Base-by-base conservation (phyloP, 2,329 filamentous ascomycete species). In the Thermoascus crustaceus region DNA sequence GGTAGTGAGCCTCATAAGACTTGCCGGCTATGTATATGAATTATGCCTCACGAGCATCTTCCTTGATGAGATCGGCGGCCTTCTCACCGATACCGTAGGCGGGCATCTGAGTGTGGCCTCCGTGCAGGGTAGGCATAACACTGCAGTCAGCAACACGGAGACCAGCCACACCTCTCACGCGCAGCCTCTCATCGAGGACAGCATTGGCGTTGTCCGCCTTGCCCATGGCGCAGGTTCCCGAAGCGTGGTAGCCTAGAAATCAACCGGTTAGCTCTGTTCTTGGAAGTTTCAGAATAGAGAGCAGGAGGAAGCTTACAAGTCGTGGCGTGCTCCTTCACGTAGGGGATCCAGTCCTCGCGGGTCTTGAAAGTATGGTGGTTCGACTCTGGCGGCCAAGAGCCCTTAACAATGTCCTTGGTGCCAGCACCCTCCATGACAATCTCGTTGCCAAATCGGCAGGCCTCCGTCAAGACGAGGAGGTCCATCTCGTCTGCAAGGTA, bases 1-100 rank as follows among this genome's bases (percentile, higher is more conserved):
- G n/a, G n/a, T n/a, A n/a, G n/a, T n/a, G n/a, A n/a, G n/a, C n/a
- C n/a, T n/a, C n/a, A n/a, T n/a, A n/a, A n/a, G n/a, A n/a, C n/a
- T n/a, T n/a, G n/a, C n/a, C n/a, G n/a, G n/a, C n/a, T n/a, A n/a
- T n/a, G n/a, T n/a, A n/a, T n/a, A n/a, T n/a, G n/a, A n/a, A n/a
- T n/a, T n/a, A n/a, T n/a, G n/a, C n/a, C n/a, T n/a, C n/a, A n/a
- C n/a, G n/a, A n/a, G n/a, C n/a, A n/a, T n/a, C n/a, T n/a, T 63
- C 58, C 42, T 69, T 71, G 34, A 75, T 67, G 37, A 74, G 47
- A 46, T 74, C 71, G 2, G 65, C 66, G 27, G 61, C 67, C 45
- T 72, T 72, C 53, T 76, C 72, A 0, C 69, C 72, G 41, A 76
- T 74, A 1, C 69, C 71, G 48, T 74, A 76, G 4, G 72, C 72